Conservation (phyloP, 768 basidiomycete species). For the Ephemerocybe angulata region DNA sequence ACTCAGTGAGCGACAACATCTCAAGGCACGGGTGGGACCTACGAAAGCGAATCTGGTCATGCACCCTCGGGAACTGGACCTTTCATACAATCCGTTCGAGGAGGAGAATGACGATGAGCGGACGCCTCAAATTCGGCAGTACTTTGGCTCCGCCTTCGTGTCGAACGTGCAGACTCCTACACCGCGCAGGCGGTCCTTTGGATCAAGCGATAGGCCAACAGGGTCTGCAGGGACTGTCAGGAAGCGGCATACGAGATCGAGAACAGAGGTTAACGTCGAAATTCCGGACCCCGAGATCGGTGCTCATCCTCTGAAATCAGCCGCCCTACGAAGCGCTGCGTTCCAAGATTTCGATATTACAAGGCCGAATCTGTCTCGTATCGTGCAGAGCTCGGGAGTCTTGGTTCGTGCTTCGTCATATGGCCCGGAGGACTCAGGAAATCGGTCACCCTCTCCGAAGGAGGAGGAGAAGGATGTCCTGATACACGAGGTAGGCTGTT, state of each 20-base stretch:
- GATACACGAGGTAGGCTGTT: constrained; percentile 50
- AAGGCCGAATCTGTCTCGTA: constrained; percentile 38
- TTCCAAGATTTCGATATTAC: constrained; percentile 33
- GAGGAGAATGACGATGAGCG: constrained; percentile 8
- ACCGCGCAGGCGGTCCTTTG: constrained; percentile 20
- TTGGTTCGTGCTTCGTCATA: constrained; percentile 19
- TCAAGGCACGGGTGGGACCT: not conserved
- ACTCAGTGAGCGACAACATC: not conserved
- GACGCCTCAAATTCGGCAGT: constrained; percentile 13
- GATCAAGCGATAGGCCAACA: constrained; percentile 15
- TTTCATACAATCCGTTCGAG: constrained; percentile 16
- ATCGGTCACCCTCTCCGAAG: constrained; percentile 9
- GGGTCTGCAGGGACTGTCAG: constrained; percentile 1
- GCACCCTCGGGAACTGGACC: constrained; percentile 5
- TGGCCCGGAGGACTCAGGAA: constrained; percentile 17
- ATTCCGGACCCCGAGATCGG: constrained; percentile 6
- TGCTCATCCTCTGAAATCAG: constrained; percentile 26
- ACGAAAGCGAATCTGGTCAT: not conserved
- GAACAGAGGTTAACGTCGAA: constrained; percentile 18
- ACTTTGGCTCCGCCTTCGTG: constrained; percentile 30
- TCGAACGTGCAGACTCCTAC: constrained; percentile 21
- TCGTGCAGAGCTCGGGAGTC: constrained; percentile 29
- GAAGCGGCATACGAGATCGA: constrained; percentile 20
- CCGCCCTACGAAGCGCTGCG: constrained; percentile 16
- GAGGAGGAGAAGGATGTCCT: constrained; percentile 51